Percentiles rank a stretch among this genome's conserved stretches.
These are phyloP conservation scores for Eragrostis tef DNA, from an alignment of 202 grass and related monocot species.

Conservation along the genomic window DNA sequence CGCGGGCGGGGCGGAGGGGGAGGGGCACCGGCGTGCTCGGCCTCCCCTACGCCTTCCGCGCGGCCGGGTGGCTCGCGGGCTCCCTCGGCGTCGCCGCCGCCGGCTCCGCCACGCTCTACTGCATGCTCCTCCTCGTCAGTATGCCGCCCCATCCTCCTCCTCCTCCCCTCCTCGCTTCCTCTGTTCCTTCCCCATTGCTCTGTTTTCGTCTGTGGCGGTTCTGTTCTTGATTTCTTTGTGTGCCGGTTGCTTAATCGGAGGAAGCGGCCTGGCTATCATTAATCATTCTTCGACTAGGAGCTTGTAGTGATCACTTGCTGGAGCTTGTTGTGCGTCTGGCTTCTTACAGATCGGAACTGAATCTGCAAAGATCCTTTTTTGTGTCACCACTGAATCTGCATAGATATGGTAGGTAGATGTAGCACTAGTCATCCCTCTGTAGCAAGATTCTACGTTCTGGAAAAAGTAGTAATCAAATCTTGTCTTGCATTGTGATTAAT, in stretches of 20 bases:
- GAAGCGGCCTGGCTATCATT: background rate
- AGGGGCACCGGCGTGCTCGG: conserved; percentile 88
- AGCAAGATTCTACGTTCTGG: background rate
- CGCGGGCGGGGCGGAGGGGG: conserved; percentile 33
- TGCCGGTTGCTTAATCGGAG: background rate
- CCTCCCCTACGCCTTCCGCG: conserved; percentile 82
- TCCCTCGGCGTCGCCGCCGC: conserved; percentile 66
- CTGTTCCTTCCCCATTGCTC: background rate
- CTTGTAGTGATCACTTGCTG: background rate
- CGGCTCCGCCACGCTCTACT: conserved; percentile 69
- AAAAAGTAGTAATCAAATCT: background rate
- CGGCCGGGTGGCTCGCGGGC: conserved; percentile 74
- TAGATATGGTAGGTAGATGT: background rate
- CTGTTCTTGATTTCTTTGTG: background rate
- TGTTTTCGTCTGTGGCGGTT: background rate
- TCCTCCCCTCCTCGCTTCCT: background rate
- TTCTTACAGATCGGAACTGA: background rate
- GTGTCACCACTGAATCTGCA: background rate
- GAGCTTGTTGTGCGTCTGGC: background rate
- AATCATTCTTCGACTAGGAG: background rate
- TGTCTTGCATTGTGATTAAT: no score
- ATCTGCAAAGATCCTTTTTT: background rate
- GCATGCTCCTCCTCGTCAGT: conserved; percentile 90
- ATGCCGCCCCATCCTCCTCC: background rate
- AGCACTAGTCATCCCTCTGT: background rate